Evolutionary conservation across 2,329 filamentous ascomycete genomes (phyloP).

Genomic region (Fonsecaea multimorphosa): DNA sequence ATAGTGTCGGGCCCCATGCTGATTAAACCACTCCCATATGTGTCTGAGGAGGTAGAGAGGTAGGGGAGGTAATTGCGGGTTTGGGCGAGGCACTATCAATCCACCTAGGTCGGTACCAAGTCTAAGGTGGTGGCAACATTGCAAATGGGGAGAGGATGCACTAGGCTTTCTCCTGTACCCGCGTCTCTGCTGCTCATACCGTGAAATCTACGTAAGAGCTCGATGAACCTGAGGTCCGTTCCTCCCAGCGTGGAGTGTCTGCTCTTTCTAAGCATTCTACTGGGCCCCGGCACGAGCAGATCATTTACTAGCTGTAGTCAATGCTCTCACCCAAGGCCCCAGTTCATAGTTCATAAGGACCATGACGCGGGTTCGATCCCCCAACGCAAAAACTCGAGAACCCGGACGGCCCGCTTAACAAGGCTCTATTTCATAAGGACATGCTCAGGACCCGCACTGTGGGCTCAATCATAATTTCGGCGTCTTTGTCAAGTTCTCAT

Average conservation of each 20-base stretch:
- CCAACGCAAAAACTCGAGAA: too few relatives aligned
- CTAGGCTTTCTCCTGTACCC: not conserved
- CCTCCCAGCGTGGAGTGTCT: not conserved
- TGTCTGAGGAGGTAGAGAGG: too few relatives aligned
- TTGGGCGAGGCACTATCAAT: not conserved
- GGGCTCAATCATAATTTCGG: conserved; percentile 75
- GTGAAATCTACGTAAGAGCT: not conserved
- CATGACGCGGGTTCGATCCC: too few relatives aligned
- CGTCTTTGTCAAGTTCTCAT: conserved; percentile 81
- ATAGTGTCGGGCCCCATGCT: too few relatives aligned
- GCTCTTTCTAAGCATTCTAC: not conserved
- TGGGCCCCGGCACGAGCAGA: too few relatives aligned
- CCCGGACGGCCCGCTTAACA: too few relatives aligned
- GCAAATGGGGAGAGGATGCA: not conserved
- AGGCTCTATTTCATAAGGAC: conserved; percentile 1
- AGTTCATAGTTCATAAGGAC: too few relatives aligned
- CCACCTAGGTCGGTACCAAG: too few relatives aligned
- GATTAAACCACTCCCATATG: too few relatives aligned
- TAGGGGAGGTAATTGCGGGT: not conserved
- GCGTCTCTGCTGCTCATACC: not conserved
- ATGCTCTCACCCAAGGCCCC: too few relatives aligned
- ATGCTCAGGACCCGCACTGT: conserved; percentile 32
- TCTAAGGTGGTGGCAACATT: not conserved
- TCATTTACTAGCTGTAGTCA: too few relatives aligned
- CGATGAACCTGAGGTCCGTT: not conserved